phyloP scores from a whole-genome alignment of 2,329 filamentous ascomycete genomes.

The Pseudogymnoascus sp. region DNA sequence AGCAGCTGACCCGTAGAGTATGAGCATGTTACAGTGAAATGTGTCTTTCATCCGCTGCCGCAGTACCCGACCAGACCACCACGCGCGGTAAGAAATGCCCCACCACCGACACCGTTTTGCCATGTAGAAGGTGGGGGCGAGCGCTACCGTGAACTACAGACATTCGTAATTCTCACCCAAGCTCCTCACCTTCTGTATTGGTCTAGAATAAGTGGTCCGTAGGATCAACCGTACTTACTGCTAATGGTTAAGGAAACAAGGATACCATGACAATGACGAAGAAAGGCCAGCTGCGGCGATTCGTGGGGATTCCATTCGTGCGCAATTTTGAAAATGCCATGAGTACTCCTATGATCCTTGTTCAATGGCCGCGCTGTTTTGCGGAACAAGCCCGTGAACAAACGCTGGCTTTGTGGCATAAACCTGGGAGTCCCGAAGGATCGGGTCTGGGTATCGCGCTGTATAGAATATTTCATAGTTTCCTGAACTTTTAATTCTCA shows the following conservation, averaged over 20 bases:
- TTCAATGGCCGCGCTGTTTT: background rate
- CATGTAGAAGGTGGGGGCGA: background rate
- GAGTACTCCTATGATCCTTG: background rate
- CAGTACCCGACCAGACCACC: background rate
- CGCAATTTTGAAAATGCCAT: background rate
- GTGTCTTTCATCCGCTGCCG: background rate
- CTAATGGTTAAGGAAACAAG: background rate
- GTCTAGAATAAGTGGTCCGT: background rate
- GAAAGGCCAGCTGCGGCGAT: background rate
- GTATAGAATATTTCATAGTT: background rate
- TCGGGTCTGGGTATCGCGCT: background rate
- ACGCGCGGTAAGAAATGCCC: background rate
- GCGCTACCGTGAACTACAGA: background rate
- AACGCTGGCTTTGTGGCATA: background rate
- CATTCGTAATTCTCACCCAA: background rate
- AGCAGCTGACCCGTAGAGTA: background rate
- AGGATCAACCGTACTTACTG: background rate
- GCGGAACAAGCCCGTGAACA: background rate
- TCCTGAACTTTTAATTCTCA: background rate
- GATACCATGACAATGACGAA: background rate
- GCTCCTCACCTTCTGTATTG: background rate
- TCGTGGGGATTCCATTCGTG: background rate
- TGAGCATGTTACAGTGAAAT: background rate
- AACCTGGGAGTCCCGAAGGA: background rate
- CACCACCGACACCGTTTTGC: background rate